Conservation (phyloP, 2,329 filamentous ascomycete species). For the Cercospora beticola region DNA sequence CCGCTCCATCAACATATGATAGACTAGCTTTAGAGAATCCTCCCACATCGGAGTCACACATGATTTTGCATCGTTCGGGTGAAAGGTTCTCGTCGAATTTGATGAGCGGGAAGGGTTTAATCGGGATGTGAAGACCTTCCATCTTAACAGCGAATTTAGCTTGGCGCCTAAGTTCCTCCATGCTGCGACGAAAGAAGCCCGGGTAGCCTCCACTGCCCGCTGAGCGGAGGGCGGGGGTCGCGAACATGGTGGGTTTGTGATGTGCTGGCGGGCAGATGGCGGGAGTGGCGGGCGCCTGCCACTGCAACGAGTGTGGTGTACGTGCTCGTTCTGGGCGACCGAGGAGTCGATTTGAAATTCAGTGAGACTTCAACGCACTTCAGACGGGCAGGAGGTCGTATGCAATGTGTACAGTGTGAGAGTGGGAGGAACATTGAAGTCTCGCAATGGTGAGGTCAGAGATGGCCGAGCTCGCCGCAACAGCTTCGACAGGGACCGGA, state of each 20-base stretch:
- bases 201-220: slow-evolving; percentile 29
- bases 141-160: slow-evolving; percentile 62
- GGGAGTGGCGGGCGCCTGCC: background rate
- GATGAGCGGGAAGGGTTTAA: slow-evolving; percentile 63
- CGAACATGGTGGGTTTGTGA: slow-evolving; percentile 20
- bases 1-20: slow-evolving; percentile 53
- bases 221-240: slow-evolving; percentile 22
- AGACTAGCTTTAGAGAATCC: slow-evolving; percentile 76
- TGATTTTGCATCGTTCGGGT: slow-evolving; percentile 62
- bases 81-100: slow-evolving; percentile 57
- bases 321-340: background rate
- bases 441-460: slow-evolving; percentile 4
- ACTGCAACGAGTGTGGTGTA: background rate
- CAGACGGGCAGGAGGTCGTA: background rate
- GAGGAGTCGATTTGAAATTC: background rate
- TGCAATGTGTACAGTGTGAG: background rate
- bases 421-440: background rate
- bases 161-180: slow-evolving; percentile 59
- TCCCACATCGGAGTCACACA: slow-evolving; percentile 82
- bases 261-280: background rate
- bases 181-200: slow-evolving; percentile 58
- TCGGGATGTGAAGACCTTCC: slow-evolving; percentile 66
- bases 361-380: background rate
- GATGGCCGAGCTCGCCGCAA: slow-evolving; percentile 12
- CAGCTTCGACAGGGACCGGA: background rate